Base-by-base conservation (phyloP, 441 rosid genomes). In the Brassica balearica region DNA sequence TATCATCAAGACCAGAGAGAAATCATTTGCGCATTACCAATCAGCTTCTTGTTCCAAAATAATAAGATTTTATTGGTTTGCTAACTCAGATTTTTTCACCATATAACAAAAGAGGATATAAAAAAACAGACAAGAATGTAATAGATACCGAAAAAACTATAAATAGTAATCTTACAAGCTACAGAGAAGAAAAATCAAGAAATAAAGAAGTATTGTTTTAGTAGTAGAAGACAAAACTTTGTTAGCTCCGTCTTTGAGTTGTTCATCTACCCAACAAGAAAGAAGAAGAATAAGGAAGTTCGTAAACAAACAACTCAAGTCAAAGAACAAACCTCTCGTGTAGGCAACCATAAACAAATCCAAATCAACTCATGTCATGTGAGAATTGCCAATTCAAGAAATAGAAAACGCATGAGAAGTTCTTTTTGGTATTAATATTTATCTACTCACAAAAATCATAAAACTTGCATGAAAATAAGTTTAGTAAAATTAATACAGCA, bases 181-280 rank as follows among this genome's bases (percentile, higher is more conserved):
- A 51, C 65, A 62, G 19, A 73, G 22, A 66, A 56, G 17, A 72
- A 66, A 59, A 25, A 66, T 12, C 4, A 34, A 1, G 12, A 32
- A 68, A 68, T 62, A 78, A 67, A 11, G 2, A 6, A 77, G n/a
- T 7, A 27, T 3, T 5, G 9, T 8, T 36, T 2, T 46, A 46
- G 51, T 12, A 48, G 56, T 5, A 51, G 29, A 9, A 22, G 23
- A 12, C 62, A 64, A 69, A 71, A 68, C 80, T 75, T 75, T 71
- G 83, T 75, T 75, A 75, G 79, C 83, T 80, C 83, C 83, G 83
- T 75, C 80, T 70, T 48, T 11, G 71, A 71, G 75, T 79, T 75
- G 83, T 59, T 75, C 80, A 80, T 80, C 83, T 66, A 80, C 80
- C 77, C 32, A 56, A 15, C 60, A 55, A 55, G 60, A 55, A 55